Conservation (phyloP, 1,139 yeast species). For the Arxiozyma slooffiae region DNA sequence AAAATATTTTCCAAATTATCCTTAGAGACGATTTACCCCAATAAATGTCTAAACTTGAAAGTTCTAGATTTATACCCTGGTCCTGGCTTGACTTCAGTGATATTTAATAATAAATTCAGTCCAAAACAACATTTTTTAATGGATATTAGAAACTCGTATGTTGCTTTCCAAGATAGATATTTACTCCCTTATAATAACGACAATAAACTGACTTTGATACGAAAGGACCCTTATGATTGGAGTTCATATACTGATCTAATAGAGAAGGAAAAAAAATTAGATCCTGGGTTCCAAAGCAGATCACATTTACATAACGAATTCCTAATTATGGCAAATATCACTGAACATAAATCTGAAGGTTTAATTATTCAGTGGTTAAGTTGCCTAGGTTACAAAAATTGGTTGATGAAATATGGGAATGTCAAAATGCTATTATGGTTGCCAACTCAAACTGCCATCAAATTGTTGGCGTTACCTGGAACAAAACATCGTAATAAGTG, state of each 20-base stretch:
- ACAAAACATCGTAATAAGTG: constrained; percentile 44
- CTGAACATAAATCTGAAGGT: constrained; percentile 52
- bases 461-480: constrained; percentile 46
- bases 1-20: constrained; percentile 2
- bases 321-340: constrained; percentile 55
- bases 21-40: background rate
- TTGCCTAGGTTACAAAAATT: constrained; percentile 59
- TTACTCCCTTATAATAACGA: constrained; percentile 17
- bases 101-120: constrained; percentile 43
- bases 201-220: constrained; percentile 30
- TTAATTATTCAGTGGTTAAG: constrained; percentile 66
- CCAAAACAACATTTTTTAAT: constrained; percentile 55
- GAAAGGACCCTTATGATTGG: constrained; percentile 54
- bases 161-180: constrained; percentile 29
- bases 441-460: constrained; percentile 49
- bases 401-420: constrained; percentile 69
- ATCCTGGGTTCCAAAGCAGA: constrained; percentile 36
- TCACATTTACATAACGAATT: constrained; percentile 51
- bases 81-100: constrained; percentile 41
- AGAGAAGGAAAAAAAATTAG: constrained; percentile 35
- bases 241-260: constrained; percentile 41
- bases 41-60: constrained; percentile 38
- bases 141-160: constrained; percentile 40
- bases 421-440: constrained; percentile 61
- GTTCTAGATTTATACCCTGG: constrained; percentile 61